Base-by-base conservation (phyloP, 2,329 filamentous ascomycete genomes). In the Botryosphaeria agaves region DNA sequence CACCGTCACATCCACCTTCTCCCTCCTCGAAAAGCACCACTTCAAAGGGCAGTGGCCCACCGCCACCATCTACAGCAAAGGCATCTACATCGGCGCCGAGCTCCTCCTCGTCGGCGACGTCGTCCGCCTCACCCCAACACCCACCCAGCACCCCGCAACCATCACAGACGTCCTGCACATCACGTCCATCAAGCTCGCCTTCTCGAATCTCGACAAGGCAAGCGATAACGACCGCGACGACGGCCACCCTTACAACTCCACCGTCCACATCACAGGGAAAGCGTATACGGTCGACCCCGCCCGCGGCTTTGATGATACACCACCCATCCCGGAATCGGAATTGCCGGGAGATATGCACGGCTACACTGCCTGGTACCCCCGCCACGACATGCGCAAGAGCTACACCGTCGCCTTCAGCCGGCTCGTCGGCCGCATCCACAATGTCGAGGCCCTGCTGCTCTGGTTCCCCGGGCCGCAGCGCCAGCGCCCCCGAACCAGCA, bases 71-170 rank as follows among this genome's bases (percentile, higher is more conserved):
- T 60, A 57, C 31, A 64, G 57, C 34, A 55, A 57, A 29, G 69
- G 63, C 0, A 55, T 72, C 5, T 73, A 61, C 36, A 44, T 75
- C 3, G 70, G 71, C 0, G 42, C 62, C 3, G 71, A 76, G 40
- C 48, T 72, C 18, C 43, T 74, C 7, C 49, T 56, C 4, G 43
- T 63, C 4, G 66, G 66, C 1, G 71, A 76, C 35, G 49, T 55
- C 0, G 59, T 73, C 2, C 64, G 69, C 4, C 44, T 76, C 6
- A 34, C 48, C 0, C 52, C 48, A 2, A 41, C 40, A 32, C 16
- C 24, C 25, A 33, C 34, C 12, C 32, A 46, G 1, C 28, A 40
- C 2, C 34, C 36, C 1, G 3, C 21, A 4, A 9, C 21, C 21
- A 56, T 61, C 5, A 60, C 55, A 1, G 67, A 74, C 32, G 55